Percentiles rank a stretch among this genome's conserved stretches.
phyloP scores from a whole-genome alignment of 345 rosid species.

The Citrus medica region DNA sequence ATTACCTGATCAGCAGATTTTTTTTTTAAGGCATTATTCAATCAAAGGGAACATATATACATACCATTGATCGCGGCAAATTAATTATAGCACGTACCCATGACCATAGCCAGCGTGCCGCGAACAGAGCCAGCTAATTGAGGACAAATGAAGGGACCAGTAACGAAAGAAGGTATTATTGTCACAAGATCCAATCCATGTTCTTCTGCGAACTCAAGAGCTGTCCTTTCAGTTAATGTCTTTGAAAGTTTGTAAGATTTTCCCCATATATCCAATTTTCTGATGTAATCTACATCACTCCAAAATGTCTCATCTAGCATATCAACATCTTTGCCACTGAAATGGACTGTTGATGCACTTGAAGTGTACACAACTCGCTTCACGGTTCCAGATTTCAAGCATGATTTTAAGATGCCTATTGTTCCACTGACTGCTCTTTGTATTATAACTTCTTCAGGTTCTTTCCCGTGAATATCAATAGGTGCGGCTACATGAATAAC shows the following conservation, averaged over 20 bases:
- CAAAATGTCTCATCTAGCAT: neutral
- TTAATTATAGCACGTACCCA: slow-evolving; percentile 13
- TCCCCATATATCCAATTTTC: neutral
- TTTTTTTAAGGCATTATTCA: too few species aligned
- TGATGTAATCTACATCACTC: slow-evolving; percentile 9
- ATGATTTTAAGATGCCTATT: slow-evolving; percentile 46
- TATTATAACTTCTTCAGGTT: slow-evolving; percentile 44
- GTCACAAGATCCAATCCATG: slow-evolving; percentile 39
- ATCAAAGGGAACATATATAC: too few species aligned
- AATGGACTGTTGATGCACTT: slow-evolving; percentile 23
- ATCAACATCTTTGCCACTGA: neutral
- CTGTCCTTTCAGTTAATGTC: slow-evolving; percentile 32
- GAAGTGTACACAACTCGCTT: slow-evolving; percentile 66
- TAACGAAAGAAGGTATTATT: slow-evolving; percentile 26
- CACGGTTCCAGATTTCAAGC: slow-evolving; percentile 49
- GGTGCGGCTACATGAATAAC: slow-evolving; percentile 64
- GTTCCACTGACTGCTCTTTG: slow-evolving; percentile 48
- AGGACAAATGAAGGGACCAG: slow-evolving; percentile 44
- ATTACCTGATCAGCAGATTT: neutral
- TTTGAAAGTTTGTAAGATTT: slow-evolving; percentile 20
- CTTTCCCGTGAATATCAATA: slow-evolving; percentile 31
- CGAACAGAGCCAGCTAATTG: slow-evolving; percentile 29
- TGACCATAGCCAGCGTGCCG: slow-evolving; percentile 16
- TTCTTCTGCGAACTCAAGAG: slow-evolving; percentile 27
- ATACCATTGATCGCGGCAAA: too few species aligned